Conservation (phyloP, 192 early-diverging fungal genomes). For the Podila epigama region DNA sequence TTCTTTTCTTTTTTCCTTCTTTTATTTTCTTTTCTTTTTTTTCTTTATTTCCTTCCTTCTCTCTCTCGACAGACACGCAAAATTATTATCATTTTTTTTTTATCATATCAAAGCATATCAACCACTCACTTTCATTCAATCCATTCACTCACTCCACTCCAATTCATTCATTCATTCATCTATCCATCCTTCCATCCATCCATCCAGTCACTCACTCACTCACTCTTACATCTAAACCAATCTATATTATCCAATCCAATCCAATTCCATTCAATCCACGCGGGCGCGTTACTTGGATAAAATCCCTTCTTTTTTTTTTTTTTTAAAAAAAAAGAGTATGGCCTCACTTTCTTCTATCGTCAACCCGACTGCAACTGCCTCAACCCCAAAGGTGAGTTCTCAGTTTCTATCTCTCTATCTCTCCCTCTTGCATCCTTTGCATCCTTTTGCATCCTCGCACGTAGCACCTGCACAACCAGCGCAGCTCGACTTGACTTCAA, state of each 20-base stretch:
- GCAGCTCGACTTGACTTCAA: too few relatives aligned
- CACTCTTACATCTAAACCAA: neutral
- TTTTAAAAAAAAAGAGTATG: too few relatives aligned
- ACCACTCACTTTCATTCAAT: neutral
- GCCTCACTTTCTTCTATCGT: neutral
- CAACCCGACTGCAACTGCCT: neutral
- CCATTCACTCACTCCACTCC: neutral
- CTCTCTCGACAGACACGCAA: too few relatives aligned
- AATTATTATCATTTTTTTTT: too few relatives aligned
- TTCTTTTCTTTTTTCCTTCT: neutral
- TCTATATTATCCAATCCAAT: neutral
- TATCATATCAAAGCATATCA: too few relatives aligned
- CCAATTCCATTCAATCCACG: neutral
- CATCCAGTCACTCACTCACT: neutral
- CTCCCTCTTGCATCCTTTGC: neutral
- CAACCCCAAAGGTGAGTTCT: conserved; percentile 1
- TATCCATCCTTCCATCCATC: too few relatives aligned
- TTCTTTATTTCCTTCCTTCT: neutral
- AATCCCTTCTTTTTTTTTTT: neutral
- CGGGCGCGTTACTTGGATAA: neutral
- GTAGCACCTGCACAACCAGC: too few relatives aligned
- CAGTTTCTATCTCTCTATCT: neutral
- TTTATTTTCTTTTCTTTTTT: neutral
- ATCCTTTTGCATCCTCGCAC: neutral
- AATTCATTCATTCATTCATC: too few relatives aligned